These are phyloP conservation scores for Fusarium coicis DNA, from an alignment of 2,329 filamentous ascomycete genomes.

Conservation along the genomic window DNA sequence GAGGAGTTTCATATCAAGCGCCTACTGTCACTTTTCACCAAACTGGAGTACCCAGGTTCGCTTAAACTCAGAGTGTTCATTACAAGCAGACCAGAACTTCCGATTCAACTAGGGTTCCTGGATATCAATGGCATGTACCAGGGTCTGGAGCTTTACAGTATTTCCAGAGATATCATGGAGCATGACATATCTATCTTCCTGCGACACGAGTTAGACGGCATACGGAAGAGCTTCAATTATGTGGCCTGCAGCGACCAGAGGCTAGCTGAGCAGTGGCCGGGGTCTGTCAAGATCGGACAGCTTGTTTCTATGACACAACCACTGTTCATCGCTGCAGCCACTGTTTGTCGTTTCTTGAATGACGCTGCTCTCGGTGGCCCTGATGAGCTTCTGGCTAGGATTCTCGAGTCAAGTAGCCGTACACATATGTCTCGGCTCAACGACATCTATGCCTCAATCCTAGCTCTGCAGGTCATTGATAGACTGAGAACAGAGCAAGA, in stretches of 20 bases:
- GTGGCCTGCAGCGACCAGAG: fast-evolving
- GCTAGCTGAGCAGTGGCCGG: background rate
- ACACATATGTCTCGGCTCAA: background rate
- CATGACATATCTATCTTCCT: background rate
- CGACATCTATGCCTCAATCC: background rate
- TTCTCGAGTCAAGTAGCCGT: background rate
- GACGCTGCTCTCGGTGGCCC: background rate
- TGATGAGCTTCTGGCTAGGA: background rate
- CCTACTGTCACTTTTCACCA: background rate
- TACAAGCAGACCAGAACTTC: background rate
- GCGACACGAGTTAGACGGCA: fast-evolving
- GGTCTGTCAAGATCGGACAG: background rate
- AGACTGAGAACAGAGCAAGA: background rate
- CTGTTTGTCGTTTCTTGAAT: background rate
- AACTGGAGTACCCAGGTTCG: background rate
- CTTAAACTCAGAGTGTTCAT: background rate
- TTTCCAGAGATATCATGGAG: background rate
- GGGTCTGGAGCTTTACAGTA: background rate
- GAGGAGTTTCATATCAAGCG: background rate
- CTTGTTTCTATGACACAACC: background rate
- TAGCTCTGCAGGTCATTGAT: background rate
- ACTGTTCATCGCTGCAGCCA: background rate
- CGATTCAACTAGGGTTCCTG: background rate
- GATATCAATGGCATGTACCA: background rate
- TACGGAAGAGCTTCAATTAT: background rate